These are phyloP conservation scores for Mycena polygramma DNA, from an alignment of 768 basidiomycete species.

Conservation along the genomic window DNA sequence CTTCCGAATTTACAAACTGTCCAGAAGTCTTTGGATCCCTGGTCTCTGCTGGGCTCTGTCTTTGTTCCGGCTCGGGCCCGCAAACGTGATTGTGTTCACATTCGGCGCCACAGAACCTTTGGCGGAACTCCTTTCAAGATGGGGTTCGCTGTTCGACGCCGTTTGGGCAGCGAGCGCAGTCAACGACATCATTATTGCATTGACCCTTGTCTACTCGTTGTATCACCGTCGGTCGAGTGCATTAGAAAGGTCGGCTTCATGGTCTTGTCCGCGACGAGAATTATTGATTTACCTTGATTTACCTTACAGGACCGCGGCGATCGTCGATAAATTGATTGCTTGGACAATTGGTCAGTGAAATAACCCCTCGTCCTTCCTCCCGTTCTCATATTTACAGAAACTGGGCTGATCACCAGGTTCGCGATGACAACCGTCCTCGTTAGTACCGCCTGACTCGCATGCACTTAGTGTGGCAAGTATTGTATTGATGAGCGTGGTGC, in stretches of 20 bases:
- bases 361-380: neutral
- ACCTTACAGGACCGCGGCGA: conserved; percentile 9
- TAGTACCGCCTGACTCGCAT: neutral
- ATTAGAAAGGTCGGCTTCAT: conserved; percentile 1
- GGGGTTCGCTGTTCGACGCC: neutral
- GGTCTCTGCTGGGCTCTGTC: conserved; percentile 4
- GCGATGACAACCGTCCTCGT: neutral
- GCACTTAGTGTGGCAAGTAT: neutral
- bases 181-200: conserved; percentile 18
- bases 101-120: neutral
- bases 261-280: neutral
- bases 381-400: neutral
- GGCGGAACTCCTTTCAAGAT: neutral
- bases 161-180: conserved; percentile 14
- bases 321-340: conserved; percentile 15
- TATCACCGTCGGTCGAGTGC: neutral
- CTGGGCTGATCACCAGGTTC: conserved; percentile 18
- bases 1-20: conserved; percentile 10
- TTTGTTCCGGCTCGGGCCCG: conserved; percentile 1
- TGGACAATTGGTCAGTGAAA: conserved; percentile 21
- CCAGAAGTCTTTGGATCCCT: conserved; percentile 2
- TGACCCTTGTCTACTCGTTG: conserved; percentile 9
- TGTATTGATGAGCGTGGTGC: neutral
- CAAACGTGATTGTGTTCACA: neutral
- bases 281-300: neutral